Base-by-base conservation (phyloP, 169 alveolate species). In the Cryptosporidium ryanae region DNA sequence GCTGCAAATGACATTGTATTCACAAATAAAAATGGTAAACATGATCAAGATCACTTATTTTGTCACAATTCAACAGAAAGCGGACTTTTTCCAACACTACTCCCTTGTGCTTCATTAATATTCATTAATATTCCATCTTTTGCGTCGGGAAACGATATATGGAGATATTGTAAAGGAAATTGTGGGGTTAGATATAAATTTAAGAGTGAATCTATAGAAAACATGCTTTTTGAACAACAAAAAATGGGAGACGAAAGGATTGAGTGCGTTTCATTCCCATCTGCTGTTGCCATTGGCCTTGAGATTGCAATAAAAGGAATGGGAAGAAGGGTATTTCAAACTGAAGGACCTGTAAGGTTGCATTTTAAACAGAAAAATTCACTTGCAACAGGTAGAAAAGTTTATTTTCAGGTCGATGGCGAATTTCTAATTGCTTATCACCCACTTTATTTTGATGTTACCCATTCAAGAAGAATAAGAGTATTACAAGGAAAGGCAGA, bases 331-430 rank as follows among this genome's bases (percentile, higher is more conserved):
- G 71, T 76, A 15, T 76, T 76, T 21, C 87, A 76, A 38, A 61
- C 25, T n/a, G 63, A 76, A 38, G 87, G 87, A 6, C 87, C 87
- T 5, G 50, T 76, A 13, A 57, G 71, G 23, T 70, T 76, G 15
- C 64, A 76, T 46, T 76, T 76, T 25, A 76, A 61, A 52, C 87
- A 76, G 15, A 76, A 76, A 61, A 76, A 76, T 49, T 76, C 46
- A 7, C 87, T 59, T 31, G 68, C 87, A 29, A 76, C 87, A 7
- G 68, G 87, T 59, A 76, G 76, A 38, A 76, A 76, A 48, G 94
- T 93, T 25, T 93, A 93, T 52, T 91, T 91, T 70, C 95, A 92
- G 89, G 92, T 91, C 7, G 95, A 92, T 61, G 95, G 95, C 5
- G 95, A 92, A 67, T 92, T 82, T 81, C 29, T 76, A 0, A 76